These are phyloP conservation scores for Vigna angularis DNA, from an alignment of 306 rosid species.

Conservation along the genomic window DNA sequence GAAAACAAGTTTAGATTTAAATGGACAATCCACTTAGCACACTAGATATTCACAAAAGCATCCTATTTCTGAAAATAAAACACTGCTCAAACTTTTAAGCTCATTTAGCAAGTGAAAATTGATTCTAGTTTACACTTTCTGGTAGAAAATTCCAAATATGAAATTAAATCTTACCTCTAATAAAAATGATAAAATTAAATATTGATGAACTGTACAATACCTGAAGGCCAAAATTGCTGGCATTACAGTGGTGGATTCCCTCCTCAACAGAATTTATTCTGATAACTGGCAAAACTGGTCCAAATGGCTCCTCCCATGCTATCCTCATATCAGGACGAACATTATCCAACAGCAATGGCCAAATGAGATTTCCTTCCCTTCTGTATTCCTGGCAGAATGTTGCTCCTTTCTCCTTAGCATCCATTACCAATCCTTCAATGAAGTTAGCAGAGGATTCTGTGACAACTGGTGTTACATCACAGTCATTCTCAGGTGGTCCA, in stretches of 20 bases:
- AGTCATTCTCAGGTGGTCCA: slow-evolving; percentile 76
- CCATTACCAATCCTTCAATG: slow-evolving; percentile 80
- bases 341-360: slow-evolving; percentile 85
- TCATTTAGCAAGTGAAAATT: no score
- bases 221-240: slow-evolving; percentile 94
- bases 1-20: not conserved
- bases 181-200: no score
- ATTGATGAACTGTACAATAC: slow-evolving; percentile 43
- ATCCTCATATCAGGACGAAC: slow-evolving; percentile 92
- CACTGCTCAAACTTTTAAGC: no score
- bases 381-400: slow-evolving; percentile 83
- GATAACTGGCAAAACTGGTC: slow-evolving; percentile 82
- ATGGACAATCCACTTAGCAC: not conserved
- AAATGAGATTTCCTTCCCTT: slow-evolving; percentile 87
- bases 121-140: no score
- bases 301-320: slow-evolving; percentile 96
- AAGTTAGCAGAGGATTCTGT: slow-evolving; percentile 82
- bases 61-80: not conserved
- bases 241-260: slow-evolving; percentile 93
- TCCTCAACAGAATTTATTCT: slow-evolving; percentile 81
- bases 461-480: slow-evolving; percentile 82
- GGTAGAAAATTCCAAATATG: no score
- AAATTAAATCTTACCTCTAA: no score
- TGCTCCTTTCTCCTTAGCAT: slow-evolving; percentile 82
- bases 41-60: not conserved